Evolutionary conservation across 164 flowering plant genomes (phyloP).

Genomic region (Protea cynaroides): DNA sequence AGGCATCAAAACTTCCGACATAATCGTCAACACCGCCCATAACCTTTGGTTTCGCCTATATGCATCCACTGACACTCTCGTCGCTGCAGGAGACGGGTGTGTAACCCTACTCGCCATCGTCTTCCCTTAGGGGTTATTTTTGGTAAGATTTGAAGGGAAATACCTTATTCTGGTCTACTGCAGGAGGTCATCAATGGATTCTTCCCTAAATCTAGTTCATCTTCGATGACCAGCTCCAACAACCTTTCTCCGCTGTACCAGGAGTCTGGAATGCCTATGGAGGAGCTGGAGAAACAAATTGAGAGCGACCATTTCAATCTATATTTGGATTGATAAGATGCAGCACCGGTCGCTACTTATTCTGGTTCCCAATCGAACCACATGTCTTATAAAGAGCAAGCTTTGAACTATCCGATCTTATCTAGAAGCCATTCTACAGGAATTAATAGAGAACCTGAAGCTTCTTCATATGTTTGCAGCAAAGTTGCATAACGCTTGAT

Average conservation of each 20-base stretch:
- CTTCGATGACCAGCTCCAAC: no score
- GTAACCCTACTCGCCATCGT: no score
- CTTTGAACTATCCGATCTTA: not conserved
- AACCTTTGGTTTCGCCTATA: no score
- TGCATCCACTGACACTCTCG: no score
- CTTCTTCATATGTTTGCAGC: slow-evolving; percentile 32
- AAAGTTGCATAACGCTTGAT: slow-evolving; percentile 38
- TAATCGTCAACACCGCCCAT: no score
- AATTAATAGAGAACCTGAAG: slow-evolving; percentile 44
- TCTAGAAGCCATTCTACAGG: slow-evolving; percentile 27
- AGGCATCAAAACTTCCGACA: no score
- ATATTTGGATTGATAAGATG: no score
- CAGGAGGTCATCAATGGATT: slow-evolving; percentile 58
- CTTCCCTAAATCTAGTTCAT: slow-evolving; percentile 37
- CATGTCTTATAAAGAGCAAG: slow-evolving; percentile 1
- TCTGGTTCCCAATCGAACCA: not conserved
- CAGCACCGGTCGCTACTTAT: slow-evolving; percentile 1
- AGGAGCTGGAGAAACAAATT: slow-evolving; percentile 8
- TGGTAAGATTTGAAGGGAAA: no score
- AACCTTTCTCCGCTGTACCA: no score
- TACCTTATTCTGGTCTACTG: slow-evolving; percentile 64
- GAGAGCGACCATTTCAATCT: slow-evolving; percentile 12
- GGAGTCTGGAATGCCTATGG: not conserved
- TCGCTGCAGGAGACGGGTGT: no score
- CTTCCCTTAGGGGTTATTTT: no score